These are phyloP conservation scores for Leccinum griseonigrum DNA, from an alignment of 1,284 basidiomycete species.

Conservation along the genomic window DNA sequence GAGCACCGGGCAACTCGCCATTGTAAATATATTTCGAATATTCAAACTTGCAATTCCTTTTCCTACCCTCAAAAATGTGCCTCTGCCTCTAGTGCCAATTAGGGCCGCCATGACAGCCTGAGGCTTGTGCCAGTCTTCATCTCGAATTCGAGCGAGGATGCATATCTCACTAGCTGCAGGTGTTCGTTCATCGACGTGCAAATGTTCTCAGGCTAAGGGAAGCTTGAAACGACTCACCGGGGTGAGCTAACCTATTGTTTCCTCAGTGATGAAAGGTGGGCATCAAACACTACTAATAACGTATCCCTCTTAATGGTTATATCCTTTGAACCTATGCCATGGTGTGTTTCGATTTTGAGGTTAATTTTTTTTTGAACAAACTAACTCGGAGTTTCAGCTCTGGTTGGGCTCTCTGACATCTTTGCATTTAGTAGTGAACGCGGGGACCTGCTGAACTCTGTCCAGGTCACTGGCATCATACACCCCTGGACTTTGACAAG, in stretches of 20 bases:
- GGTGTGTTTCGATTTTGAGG: not conserved
- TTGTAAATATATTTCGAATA: too few species aligned
- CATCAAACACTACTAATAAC: not conserved
- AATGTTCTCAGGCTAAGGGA: not conserved
- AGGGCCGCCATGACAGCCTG: too few species aligned
- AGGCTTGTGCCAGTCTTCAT: too few species aligned
- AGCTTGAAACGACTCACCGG: not conserved
- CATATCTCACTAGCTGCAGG: too few species aligned
- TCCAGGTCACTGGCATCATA: not conserved
- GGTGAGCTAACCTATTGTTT: not conserved
- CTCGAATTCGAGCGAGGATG: too few species aligned
- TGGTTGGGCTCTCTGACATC: slow-evolving; percentile 3
- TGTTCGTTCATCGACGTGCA: not conserved
- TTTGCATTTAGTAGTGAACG: not conserved
- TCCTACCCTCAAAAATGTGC: too few species aligned
- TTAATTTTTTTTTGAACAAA: not conserved
- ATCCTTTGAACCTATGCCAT: not conserved
- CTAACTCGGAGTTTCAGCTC: not conserved
- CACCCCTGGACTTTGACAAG: not conserved
- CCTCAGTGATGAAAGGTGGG: not conserved
- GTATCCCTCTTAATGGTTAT: not conserved
- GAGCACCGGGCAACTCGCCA: too few species aligned
- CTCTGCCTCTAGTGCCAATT: too few species aligned
- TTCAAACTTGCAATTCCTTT: too few species aligned
- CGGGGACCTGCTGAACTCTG: not conserved